Evolutionary conservation across 768 basidiomycete species (phyloP), one percentile per base, ranked within the genome.

Genomic region (Tricholoma saponaceum): DNA sequence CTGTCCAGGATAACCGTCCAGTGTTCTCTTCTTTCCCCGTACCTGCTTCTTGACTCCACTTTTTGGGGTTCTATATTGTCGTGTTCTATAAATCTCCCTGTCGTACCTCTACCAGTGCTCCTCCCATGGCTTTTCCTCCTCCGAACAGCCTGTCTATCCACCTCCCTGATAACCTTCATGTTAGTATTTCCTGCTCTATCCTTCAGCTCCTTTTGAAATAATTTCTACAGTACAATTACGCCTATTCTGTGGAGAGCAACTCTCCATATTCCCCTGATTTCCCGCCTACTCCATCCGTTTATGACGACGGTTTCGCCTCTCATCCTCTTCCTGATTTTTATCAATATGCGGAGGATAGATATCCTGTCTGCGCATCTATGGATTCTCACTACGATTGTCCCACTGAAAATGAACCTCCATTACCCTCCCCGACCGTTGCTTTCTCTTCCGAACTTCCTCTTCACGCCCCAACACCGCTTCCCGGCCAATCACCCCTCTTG

Each of bases 151-250:
- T 54, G 9, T 14, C 52, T 5, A 43, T 54, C n/a, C 32, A 49
- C 5, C 57, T 44, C 43, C 52, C 33, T 18, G 51, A 49, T 30
- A 30, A 43, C 13, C 47, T 55, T 25, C 33, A 59, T 49, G 43
- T 49, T 8, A 13, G 74, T 69, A 4, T 71, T 67, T 49, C 75
- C 75, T 51, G 12, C 70, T 63, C 56, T 76, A 76, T 60, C 79
- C 76, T 56, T 37, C 35, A 2, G 3, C 35, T 66, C 70, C 63
- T 76, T 74, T 43, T 18, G 14, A 32, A 26, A 2, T 4, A 1
- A 26, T 32, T 32, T 28, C 46, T 28, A 16, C 20, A 59, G 51
- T 47, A 51, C 28, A 51, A 51, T 44, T 57, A 51, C 39, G 22
- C 56, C 1, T 57, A 49, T 26, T 57, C 56, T 39, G 51, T 25